Evolutionary conservation across 2,329 filamentous ascomycete species (phyloP), one percentile per base, ranked within the genome.

Genomic region (Teratosphaeria destructans): DNA sequence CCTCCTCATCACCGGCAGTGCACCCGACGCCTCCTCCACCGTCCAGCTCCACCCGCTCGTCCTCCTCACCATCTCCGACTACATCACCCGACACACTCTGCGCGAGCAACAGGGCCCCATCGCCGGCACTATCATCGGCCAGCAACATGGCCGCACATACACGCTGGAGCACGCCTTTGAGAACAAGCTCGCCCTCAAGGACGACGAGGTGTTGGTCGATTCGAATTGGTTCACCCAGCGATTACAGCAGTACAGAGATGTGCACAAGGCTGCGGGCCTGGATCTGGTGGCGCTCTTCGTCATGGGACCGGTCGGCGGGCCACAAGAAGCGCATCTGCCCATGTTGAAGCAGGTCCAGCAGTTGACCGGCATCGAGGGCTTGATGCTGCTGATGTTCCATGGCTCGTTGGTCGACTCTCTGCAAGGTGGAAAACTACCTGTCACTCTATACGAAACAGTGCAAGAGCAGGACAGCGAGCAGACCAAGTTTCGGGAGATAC

Each of bases 101-200:
- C 85, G 94, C 61, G 79, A 85, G 57, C 86, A 91, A 68, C 73
- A 79, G 19, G 89, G 89, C 0, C 90, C 91, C 16, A 82, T 96
- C 19, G 83, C 93, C 3, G 94, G 94, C 59, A 91, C 88, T 57
- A 80, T 99, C n/a, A 77, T 99, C 5, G 94, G 94, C 16, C 89
- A 94, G 70, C 92, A 96, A 68, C 89, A 90, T 78, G 93, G 93
- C 23, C 87, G 90, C 60, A 86, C 93, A 69, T 87, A 96, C 67
- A 96, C 90, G 10, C 86, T 96, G 65, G 93, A 97, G 73, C 87
- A 95, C 77, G 91, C 90, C 3, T 97, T 96, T 71, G 91, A 96
- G 70, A 90, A 88, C 73, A 84, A 87, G 63, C 77, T 84, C 57
- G 67, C 74, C 34, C 71, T 72, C 35, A 70, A 75, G 37, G 67